A percentile compares a stretch with the other conserved stretches of the same genome.
Evolutionary conservation across 441 rosid species (phyloP).

Genomic region (Pelargonium fulgidum): DNA sequence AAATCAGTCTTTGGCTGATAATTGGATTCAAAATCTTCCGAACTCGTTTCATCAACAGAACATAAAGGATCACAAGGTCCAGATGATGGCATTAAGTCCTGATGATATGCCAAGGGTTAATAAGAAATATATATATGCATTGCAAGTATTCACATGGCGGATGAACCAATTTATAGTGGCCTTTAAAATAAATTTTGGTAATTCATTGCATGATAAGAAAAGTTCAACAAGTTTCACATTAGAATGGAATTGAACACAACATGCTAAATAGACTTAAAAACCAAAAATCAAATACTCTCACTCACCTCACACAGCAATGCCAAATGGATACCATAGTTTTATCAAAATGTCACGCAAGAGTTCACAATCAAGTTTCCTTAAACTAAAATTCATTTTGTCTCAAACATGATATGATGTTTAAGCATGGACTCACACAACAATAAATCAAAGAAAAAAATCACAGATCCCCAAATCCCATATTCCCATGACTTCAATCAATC

Average conservation of each 20-base stretch:
- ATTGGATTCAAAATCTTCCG: conserved; percentile 51
- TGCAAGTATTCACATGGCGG: neutral
- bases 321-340: too few species aligned
- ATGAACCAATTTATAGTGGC: neutral
- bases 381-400: neutral
- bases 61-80: conserved; percentile 82
- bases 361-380: neutral
- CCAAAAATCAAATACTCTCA: too few species aligned
- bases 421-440: neutral
- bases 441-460: neutral
- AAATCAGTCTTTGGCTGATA: conserved; percentile 82
- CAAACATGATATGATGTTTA: neutral
- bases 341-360: neutral
- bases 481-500: neutral
- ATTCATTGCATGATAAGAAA: neutral
- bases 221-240: neutral
- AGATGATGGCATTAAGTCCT: conserved; percentile 49
- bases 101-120: conserved; percentile 30
- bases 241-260: neutral
- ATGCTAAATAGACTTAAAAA: too few species aligned
- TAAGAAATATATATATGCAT: neutral
- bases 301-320: too few species aligned
- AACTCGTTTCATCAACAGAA: conserved; percentile 78
- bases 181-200: neutral
- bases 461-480: neutral